phyloP scores from a whole-genome alignment of 83 land plant genomes.

The Picea engelmannii region DNA sequence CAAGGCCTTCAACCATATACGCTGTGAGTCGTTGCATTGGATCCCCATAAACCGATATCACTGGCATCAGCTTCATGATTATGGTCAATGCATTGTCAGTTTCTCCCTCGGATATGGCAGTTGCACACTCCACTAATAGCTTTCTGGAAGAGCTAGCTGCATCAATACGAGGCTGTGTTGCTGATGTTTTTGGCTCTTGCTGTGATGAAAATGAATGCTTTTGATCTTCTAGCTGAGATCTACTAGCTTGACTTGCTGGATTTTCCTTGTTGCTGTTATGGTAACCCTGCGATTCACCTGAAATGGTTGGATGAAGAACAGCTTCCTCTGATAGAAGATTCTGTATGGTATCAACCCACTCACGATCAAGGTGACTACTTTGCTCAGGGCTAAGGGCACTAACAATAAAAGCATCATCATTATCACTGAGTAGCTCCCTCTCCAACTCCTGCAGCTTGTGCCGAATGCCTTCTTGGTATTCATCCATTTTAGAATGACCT shows the following conservation, averaged over 20 bases:
- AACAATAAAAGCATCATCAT: constrained; percentile 35
- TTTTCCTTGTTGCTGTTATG: neutral
- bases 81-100: constrained; percentile 21
- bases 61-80: constrained; percentile 21
- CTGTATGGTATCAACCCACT: constrained; percentile 52
- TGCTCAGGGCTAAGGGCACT: constrained; percentile 10
- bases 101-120: constrained; percentile 45
- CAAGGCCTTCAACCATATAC: constrained; percentile 29
- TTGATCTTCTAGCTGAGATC: constrained; percentile 10
- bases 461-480: constrained; percentile 12
- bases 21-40: constrained; percentile 45
- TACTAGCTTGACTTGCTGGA: constrained; percentile 11
- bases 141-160: constrained; percentile 15
- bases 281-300: constrained; percentile 28
- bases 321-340: constrained; percentile 20
- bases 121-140: constrained; percentile 38
- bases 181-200: constrained; percentile 6
- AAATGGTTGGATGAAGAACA: constrained; percentile 26
- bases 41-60: constrained; percentile 22
- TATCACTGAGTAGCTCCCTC: constrained; percentile 47
- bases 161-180: constrained; percentile 10
- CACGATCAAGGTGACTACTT: constrained; percentile 23
- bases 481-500: neutral
- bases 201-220: constrained; percentile 17
- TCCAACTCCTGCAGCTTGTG: constrained; percentile 53